Evolutionary conservation across 176 grass and related monocot genomes (phyloP).

Genomic region (Poa pratensis): DNA sequence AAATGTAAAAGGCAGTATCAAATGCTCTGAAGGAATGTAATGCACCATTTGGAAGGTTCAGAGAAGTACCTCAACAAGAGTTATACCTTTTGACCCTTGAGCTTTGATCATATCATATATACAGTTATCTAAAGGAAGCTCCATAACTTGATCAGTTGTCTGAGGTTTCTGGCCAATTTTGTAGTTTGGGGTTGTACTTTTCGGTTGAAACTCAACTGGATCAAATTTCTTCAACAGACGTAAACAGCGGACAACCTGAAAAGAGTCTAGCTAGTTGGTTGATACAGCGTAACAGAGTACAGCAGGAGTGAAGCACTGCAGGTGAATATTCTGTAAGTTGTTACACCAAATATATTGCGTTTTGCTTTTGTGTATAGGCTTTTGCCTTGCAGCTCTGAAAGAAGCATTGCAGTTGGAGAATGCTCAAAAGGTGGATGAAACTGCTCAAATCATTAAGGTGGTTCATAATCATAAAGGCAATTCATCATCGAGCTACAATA

Average conservation of each 20-base stretch:
- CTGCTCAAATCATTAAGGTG: neutral
- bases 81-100: slow-evolving; percentile 88
- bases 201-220: slow-evolving; percentile 80
- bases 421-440: neutral
- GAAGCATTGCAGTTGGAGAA: slow-evolving; percentile 12
- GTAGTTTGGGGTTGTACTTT: slow-evolving; percentile 50
- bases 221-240: slow-evolving; percentile 83
- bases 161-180: slow-evolving; percentile 73
- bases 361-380: neutral
- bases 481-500: neutral
- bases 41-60: slow-evolving; percentile 26
- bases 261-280: slow-evolving; percentile 30
- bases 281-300: slow-evolving; percentile 26
- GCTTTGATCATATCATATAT: slow-evolving; percentile 95
- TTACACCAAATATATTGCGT: neutral
- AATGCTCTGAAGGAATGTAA: slow-evolving; percentile 23
- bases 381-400: slow-evolving; percentile 8
- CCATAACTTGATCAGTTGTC: slow-evolving; percentile 82
- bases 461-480: neutral
- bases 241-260: slow-evolving; percentile 83
- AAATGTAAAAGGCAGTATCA: neutral
- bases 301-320: slow-evolving; percentile 12
- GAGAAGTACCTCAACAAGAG: slow-evolving; percentile 79
- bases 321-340: neutral
- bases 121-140: slow-evolving; percentile 83